phyloP scores from a whole-genome alignment of 805 yeast species.

The Metschnikowia bowlesiae region DNA sequence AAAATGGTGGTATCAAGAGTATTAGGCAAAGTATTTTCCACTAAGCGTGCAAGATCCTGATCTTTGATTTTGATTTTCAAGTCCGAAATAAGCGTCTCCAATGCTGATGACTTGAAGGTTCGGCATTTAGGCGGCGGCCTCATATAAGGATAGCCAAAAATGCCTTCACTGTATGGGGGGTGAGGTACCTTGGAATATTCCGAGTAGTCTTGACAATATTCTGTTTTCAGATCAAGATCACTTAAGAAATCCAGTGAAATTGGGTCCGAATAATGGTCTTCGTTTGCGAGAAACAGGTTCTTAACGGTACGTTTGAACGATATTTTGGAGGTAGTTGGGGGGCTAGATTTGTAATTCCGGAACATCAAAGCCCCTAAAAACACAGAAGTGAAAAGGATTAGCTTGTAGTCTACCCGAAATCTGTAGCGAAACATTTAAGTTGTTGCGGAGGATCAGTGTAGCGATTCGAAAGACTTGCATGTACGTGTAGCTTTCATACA shows the following conservation, averaged over 20 bases:
- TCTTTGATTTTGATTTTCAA: slow-evolving; percentile 48
- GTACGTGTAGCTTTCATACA: background rate
- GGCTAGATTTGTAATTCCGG: background rate
- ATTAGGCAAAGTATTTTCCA: slow-evolving; percentile 83
- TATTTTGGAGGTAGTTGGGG: background rate
- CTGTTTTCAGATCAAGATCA: slow-evolving; percentile 16
- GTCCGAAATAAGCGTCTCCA: slow-evolving; percentile 57
- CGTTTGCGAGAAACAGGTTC: slow-evolving; percentile 3
- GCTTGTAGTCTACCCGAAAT: background rate
- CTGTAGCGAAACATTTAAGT: background rate
- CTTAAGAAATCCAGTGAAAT: slow-evolving; percentile 16
- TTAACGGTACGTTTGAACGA: background rate
- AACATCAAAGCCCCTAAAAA: background rate
- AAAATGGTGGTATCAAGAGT: slow-evolving; percentile 83
- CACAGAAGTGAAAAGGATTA: background rate
- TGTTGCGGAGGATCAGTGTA: background rate
- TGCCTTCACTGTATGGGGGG: slow-evolving; percentile 55
- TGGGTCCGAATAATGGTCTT: background rate
- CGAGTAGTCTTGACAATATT: slow-evolving; percentile 57
- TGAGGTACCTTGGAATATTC: slow-evolving; percentile 54
- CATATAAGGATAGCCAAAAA: slow-evolving; percentile 59
- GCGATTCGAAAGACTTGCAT: background rate
- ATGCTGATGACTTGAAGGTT: slow-evolving; percentile 59
- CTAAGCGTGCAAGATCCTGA: slow-evolving; percentile 64
- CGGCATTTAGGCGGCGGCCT: slow-evolving; percentile 71